Percentiles rank a stretch among this genome's conserved stretches.
Evolutionary conservation across 129 eudicot genomes (phyloP).

Genomic region (Ambrosia trifida): DNA sequence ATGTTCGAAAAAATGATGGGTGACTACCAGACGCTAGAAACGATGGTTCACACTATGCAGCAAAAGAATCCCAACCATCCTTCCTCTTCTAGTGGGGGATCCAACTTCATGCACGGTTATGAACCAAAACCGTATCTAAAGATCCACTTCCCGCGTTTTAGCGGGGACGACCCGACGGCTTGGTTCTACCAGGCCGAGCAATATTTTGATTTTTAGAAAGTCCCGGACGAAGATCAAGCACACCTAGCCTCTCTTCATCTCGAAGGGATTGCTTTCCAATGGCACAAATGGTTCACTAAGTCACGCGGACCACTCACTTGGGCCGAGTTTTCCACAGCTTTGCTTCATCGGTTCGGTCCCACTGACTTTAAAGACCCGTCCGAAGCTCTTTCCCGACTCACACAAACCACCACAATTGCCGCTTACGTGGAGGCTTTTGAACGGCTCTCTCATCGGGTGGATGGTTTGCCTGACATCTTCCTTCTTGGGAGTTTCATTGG

Average conservation of each 20-base stretch:
- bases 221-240: neutral
- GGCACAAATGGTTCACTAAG: neutral
- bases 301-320: too few species aligned
- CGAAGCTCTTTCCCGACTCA: too few species aligned
- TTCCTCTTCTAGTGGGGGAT: neutral
- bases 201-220: neutral
- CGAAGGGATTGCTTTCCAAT: neutral
- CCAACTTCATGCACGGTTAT: neutral
- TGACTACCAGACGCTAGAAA: neutral
- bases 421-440: too few species aligned
- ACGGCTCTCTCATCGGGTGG: too few species aligned
- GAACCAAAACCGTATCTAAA: neutral
- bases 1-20: neutral
- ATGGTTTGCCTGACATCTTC: too few species aligned
- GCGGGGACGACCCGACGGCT: slow-evolving; percentile 1
- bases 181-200: slow-evolving; percentile 4
- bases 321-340: too few species aligned
- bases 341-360: too few species aligned
- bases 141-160: neutral
- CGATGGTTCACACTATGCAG: neutral
- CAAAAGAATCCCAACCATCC: neutral
- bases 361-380: too few species aligned
- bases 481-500: too few species aligned
- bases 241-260: neutral
- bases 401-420: too few species aligned